Percentiles rank a stretch among this genome's conserved stretches.
Evolutionary conservation across 768 basidiomycete species (phyloP).

Genomic region (Cystobasidium tubakii): DNA sequence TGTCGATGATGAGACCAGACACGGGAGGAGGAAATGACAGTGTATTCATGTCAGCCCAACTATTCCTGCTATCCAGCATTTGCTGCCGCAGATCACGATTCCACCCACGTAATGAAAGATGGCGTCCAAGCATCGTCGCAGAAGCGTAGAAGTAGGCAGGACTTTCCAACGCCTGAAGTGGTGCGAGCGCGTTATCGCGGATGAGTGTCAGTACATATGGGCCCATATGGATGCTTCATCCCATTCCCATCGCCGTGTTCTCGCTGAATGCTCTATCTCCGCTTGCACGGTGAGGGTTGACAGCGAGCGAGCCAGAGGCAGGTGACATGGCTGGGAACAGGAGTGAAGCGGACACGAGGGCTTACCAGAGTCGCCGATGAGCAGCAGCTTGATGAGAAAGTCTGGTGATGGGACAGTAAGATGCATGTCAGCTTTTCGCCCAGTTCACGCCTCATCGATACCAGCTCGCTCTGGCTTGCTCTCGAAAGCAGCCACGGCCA

Average conservation of each 20-base stretch:
- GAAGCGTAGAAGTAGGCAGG: conserved; percentile 63
- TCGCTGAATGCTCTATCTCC: neutral
- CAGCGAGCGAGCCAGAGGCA: too few species aligned
- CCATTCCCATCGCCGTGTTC: neutral
- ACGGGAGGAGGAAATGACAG: neutral
- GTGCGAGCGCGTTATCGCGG: neutral
- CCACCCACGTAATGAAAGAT: conserved; percentile 65
- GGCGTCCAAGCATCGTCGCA: conserved; percentile 99
- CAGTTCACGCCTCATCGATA: too few species aligned
- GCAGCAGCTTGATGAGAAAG: conserved; percentile 42
- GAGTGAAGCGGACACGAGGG: neutral
- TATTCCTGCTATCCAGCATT: neutral
- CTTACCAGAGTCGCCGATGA: conserved; percentile 49
- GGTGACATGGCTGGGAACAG: neutral
- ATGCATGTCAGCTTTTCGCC: neutral
- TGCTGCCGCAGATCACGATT: neutral
- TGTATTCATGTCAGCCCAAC: neutral
- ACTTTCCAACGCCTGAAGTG: conserved; percentile 72
- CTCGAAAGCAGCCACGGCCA: neutral
- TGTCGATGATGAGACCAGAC: neutral
- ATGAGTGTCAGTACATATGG: neutral
- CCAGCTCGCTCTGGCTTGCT: neutral
- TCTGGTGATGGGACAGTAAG: conserved; percentile 4
- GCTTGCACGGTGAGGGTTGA: neutral
- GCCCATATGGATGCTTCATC: neutral